Evolutionary conservation across 768 basidiomycete species (phyloP).

Genomic region (Tremella yokohamensis): DNA sequence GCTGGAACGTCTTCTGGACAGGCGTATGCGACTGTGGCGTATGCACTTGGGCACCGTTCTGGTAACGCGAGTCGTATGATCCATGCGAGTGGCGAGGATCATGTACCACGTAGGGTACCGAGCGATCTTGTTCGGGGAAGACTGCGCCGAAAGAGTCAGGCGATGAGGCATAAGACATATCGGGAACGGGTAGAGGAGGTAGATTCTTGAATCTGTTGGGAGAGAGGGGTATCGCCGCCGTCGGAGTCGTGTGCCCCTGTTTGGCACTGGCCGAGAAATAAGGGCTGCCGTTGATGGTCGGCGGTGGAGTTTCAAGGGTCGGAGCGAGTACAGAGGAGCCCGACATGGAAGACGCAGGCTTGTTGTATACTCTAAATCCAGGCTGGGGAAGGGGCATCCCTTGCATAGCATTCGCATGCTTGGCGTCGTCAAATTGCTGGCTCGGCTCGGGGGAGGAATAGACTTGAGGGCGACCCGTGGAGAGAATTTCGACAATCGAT

Average conservation of each 20-base stretch:
- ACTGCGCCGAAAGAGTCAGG: constrained; percentile 13
- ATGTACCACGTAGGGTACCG: neutral
- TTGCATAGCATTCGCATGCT: constrained; percentile 7
- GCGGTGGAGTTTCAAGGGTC: constrained; percentile 14
- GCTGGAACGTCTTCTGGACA: too few species aligned
- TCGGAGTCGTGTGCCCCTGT: neutral
- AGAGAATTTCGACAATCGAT: constrained; percentile 4
- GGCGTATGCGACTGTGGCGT: too few species aligned
- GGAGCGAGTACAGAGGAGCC: constrained; percentile 32
- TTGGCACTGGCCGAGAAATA: neutral
- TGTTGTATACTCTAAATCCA: constrained; percentile 24
- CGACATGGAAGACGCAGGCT: constrained; percentile 36
- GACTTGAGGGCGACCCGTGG: neutral
- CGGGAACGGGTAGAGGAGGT: constrained; percentile 38
- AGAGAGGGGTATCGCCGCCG: constrained; percentile 9
- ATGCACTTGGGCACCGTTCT: too few species aligned
- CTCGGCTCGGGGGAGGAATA: constrained; percentile 5
- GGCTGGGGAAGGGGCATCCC: neutral
- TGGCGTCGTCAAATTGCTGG: neutral
- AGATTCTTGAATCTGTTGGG: constrained; percentile 45
- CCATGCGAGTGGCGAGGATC: neutral
- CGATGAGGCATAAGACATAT: constrained; percentile 2
- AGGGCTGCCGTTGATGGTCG: constrained; percentile 2
- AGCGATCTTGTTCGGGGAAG: neutral
- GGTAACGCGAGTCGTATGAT: neutral